phyloP scores from a whole-genome alignment of 108 stramenopile genomes.

The Seminavis robusta region DNA sequence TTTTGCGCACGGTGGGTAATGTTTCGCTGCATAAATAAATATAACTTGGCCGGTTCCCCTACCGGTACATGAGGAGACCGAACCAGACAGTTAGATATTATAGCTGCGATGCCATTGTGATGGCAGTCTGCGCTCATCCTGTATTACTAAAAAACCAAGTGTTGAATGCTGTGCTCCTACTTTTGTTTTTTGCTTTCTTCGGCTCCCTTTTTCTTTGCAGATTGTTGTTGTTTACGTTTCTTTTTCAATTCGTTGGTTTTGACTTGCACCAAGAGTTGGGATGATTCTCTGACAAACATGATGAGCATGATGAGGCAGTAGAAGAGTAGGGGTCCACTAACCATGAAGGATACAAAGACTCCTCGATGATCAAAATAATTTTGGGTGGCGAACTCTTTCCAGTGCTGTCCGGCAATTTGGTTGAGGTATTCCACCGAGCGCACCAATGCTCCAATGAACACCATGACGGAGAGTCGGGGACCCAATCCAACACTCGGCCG shows the following conservation, averaged over 20 bases:
- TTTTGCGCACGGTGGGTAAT: too few relatives aligned
- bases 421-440: conserved; percentile 74
- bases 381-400: conserved; percentile 79
- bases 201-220: conserved; percentile 20
- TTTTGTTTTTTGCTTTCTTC: too few relatives aligned
- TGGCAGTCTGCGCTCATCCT: too few relatives aligned
- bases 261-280: conserved; percentile 63
- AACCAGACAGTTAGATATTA: too few relatives aligned
- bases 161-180: too few relatives aligned
- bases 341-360: conserved; percentile 78
- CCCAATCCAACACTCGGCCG: conserved; percentile 30
- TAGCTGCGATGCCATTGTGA: too few relatives aligned
- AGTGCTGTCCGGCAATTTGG: conserved; percentile 39
- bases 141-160: too few relatives aligned
- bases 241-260: conserved; percentile 54
- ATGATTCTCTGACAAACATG: conserved; percentile 67
- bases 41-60: too few relatives aligned
- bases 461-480: conserved; percentile 52
- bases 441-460: conserved; percentile 59
- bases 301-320: conserved; percentile 73
- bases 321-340: conserved; percentile 75
- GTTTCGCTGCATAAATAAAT: too few relatives aligned
- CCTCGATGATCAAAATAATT: conserved; percentile 89
- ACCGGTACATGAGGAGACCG: too few relatives aligned
- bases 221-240: conserved; percentile 33